Evolutionary conservation across 2,329 filamentous ascomycete genomes (phyloP).

Genomic region (Exophiala viscosa): DNA sequence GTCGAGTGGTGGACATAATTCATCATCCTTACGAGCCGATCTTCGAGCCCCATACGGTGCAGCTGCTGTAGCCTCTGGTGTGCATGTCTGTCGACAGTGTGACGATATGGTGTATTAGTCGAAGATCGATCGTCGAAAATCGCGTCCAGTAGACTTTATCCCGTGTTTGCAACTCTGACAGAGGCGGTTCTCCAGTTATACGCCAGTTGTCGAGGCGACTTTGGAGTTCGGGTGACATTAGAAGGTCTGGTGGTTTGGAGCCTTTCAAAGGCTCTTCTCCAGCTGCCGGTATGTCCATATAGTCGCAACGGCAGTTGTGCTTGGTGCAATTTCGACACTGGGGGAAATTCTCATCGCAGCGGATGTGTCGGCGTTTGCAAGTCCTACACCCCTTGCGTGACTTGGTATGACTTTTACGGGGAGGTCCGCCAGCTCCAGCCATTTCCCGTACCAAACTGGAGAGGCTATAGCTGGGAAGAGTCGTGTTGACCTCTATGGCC

Average conservation of each 20-base stretch:
- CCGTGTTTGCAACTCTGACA: conserved; percentile 73
- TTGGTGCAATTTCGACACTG: conserved; percentile 99
- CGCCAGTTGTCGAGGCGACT: conserved; percentile 78
- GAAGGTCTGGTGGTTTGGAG: conserved; percentile 59
- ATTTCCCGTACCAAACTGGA: conserved; percentile 46
- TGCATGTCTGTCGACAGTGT: conserved; percentile 80
- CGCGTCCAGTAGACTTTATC: conserved; percentile 68
- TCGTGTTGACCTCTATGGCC: background rate
- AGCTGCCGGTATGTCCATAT: conserved; percentile 77
- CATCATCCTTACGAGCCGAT: conserved; percentile 75
- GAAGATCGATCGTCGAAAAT: conserved; percentile 73
- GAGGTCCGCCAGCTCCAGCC: conserved; percentile 91
- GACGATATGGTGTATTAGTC: conserved; percentile 86
- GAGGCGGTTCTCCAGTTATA: conserved; percentile 77
- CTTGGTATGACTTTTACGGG: conserved; percentile 90
- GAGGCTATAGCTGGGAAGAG: background rate
- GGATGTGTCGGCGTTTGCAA: conserved; percentile 95
- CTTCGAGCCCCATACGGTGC: conserved; percentile 88
- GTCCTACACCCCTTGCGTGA: conserved; percentile 97
- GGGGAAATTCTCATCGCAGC: conserved; percentile 95
- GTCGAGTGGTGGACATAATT: conserved; percentile 20
- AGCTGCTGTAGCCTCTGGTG: conserved; percentile 70
- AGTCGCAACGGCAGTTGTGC: conserved; percentile 97
- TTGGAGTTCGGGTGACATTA: conserved; percentile 85
- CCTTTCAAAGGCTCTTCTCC: conserved; percentile 50